Percentiles rank a stretch among this genome's conserved stretches.
phyloP scores from a whole-genome alignment of 179 eudicot genomes.

The Beta corolliflora region DNA sequence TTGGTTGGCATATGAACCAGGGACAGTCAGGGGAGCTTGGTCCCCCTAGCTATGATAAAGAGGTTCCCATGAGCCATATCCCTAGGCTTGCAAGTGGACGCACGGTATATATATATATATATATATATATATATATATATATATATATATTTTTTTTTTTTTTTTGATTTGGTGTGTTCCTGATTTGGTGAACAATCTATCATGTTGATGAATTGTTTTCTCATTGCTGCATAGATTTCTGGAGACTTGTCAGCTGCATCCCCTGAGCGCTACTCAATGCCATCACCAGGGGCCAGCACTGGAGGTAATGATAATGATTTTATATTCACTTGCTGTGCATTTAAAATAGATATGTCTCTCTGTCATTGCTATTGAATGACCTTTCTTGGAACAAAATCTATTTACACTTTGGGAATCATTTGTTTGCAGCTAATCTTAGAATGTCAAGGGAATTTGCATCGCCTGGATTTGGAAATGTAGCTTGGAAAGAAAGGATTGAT shows the following conservation, averaged over 20 bases:
- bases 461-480: constrained; percentile 51
- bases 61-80: constrained; percentile 37
- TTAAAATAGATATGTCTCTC: no score
- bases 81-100: constrained; percentile 45
- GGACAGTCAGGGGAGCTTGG: constrained; percentile 42
- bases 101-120: constrained; percentile 26
- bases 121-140: no score
- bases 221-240: constrained; percentile 28
- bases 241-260: constrained; percentile 53
- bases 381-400: constrained; percentile 4
- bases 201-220: constrained; percentile 7
- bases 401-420: neutral
- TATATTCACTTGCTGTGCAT: neutral
- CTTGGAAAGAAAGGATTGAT: constrained; percentile 55
- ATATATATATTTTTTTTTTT: no score
- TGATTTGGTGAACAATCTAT: neutral
- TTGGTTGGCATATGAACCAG: constrained; percentile 45
- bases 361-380: neutral
- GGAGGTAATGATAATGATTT: constrained; percentile 35
- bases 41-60: constrained; percentile 41
- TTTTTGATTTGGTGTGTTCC: neutral
- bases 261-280: constrained; percentile 44
- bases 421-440: constrained; percentile 44
- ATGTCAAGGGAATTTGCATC: constrained; percentile 50
- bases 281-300: constrained; percentile 41